A percentile compares a stretch with the other conserved stretches of the same genome.
These are phyloP conservation scores for Pyronema domesticum DNA, from an alignment of 495 filamentous ascomycete species.

Conservation along the genomic window DNA sequence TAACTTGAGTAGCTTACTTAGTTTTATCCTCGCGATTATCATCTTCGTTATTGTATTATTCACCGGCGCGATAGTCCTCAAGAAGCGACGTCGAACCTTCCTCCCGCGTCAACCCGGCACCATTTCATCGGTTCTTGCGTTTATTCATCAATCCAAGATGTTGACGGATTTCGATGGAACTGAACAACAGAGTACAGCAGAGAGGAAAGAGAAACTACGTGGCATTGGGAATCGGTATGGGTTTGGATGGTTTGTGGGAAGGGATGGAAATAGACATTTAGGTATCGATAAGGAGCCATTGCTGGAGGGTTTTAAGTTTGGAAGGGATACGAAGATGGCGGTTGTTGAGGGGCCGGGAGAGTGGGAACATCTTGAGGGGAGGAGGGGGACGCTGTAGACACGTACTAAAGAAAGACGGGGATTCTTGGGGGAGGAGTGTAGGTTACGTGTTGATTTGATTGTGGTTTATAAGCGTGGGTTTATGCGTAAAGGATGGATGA, in stretches of 20 bases:
- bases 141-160: constrained; percentile 59
- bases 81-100: constrained; percentile 41
- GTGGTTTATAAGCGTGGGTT: no score
- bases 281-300: constrained; percentile 58
- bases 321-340: constrained; percentile 20
- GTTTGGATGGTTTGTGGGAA: constrained; percentile 51
- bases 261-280: constrained; percentile 47
- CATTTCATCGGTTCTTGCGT: constrained; percentile 52
- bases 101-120: constrained; percentile 55
- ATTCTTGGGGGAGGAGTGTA: no score
- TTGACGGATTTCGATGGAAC: constrained; percentile 51
- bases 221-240: constrained; percentile 44
- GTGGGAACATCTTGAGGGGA: neutral
- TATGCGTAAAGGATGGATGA: no score
- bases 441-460: no score
- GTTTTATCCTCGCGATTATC: constrained; percentile 36
- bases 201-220: constrained; percentile 39
- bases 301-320: constrained; percentile 39
- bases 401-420: neutral
- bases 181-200: constrained; percentile 36
- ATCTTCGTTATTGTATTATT: constrained; percentile 41
- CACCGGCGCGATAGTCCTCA: constrained; percentile 36
- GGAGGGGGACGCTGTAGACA: neutral
- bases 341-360: constrained; percentile 7
- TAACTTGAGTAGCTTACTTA: constrained; percentile 38